Evolutionary conservation across 2,329 filamentous ascomycete species (phyloP).

Genomic region (Aspergillus sp.): DNA sequence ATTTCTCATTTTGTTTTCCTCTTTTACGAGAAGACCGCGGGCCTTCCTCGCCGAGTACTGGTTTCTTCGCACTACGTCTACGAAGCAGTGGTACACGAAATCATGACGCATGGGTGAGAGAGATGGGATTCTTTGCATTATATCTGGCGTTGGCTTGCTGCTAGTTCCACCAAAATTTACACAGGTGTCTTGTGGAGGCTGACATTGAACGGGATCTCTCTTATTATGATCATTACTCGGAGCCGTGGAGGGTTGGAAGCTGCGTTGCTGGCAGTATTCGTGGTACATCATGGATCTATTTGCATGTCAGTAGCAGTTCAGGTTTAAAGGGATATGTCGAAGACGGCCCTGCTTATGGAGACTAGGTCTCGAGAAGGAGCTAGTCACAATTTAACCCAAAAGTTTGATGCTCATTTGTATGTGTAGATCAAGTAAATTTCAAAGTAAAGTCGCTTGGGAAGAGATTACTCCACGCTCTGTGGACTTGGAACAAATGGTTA

Average conservation of each 20-base stretch:
- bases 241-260: slow-evolving; percentile 37
- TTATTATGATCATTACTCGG: slow-evolving; percentile 32
- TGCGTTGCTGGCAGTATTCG: slow-evolving; percentile 35
- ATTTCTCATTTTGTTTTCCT: slow-evolving; percentile 7
- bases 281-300: slow-evolving; percentile 25
- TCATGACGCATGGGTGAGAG: slow-evolving; percentile 24
- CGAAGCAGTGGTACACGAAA: slow-evolving; percentile 20
- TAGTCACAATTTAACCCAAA: slow-evolving; percentile 22
- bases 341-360: slow-evolving; percentile 24
- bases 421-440: background rate
- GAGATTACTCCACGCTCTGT: background rate
- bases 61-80: slow-evolving; percentile 21
- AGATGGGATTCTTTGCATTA: slow-evolving; percentile 41
- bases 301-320: slow-evolving; percentile 25
- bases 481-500: background rate
- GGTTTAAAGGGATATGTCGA: slow-evolving; percentile 22
- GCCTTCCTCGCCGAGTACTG: slow-evolving; percentile 26
- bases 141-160: slow-evolving; percentile 44
- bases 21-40: slow-evolving; percentile 14
- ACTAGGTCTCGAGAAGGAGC: slow-evolving; percentile 31
- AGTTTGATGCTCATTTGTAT: slow-evolving; percentile 18
- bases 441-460: background rate
- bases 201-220: slow-evolving; percentile 27
- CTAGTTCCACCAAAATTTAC: slow-evolving; percentile 32
- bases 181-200: slow-evolving; percentile 32